Base-by-base conservation (phyloP, 768 basidiomycete genomes). In the Rhizopogon salebrosus region DNA sequence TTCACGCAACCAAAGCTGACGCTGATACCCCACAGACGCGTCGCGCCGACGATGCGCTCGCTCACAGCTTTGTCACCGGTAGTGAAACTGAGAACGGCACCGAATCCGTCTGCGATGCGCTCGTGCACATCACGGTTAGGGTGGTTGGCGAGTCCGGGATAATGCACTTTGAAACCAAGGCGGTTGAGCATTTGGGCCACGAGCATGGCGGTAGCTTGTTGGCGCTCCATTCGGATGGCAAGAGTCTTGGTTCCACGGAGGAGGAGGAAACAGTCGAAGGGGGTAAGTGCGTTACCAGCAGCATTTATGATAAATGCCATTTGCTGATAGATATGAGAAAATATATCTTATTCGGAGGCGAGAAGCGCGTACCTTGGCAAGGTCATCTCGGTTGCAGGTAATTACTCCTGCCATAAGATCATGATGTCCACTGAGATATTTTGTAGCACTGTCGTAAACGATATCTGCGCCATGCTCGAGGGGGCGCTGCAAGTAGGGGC, bases 1-100 rank as follows among this genome's bases (percentile, higher is more conserved):
- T 99, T 99, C 55, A 99, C 95, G 59, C 91, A 94, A 29, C 97
- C 97, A 64, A 99, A 99, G 66, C 92, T 94, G 61, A 99, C 97
- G 56, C 89, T 92, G 64, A 99, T 98, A 18, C 95, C 92, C 95
- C 95, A 99, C 24, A 99, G 74, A 49, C 93, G 79, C 14, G 97
- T 91, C 1, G 86, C 89, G 5, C 88, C 95, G 8, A 99, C 94
- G 55, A 98, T 89, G 48, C 85, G 81, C 70, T 98, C 94, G 65
- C 92, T 95, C 54, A 98, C 65, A 45, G 78, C 84, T 64, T 91
- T 93, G 72, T 92, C 87, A 24, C 88, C 94, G 3, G 97, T 99
- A 56, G 90, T 87, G 63, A 99, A 99, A 61, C 89, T 92, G 45
- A 99, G 71, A 1, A 99, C 97, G 0, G 95, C 93, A 22, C 97